Percentiles rank a stretch among this genome's conserved stretches.
These are phyloP conservation scores for Magnolia sinica DNA, from an alignment of 164 flowering plant species.

Conservation along the genomic window DNA sequence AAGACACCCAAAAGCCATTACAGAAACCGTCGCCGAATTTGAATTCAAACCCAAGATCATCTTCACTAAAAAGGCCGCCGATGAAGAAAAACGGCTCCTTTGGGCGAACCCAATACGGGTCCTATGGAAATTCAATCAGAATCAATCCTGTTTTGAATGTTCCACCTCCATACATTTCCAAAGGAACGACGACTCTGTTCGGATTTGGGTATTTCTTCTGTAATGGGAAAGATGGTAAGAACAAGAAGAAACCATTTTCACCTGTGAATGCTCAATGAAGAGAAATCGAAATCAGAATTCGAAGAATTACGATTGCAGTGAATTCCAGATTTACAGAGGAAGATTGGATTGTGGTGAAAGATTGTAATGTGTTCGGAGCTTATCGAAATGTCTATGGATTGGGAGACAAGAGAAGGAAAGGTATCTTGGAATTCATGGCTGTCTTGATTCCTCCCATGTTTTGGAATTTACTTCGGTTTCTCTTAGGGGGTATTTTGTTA, in stretches of 20 bases:
- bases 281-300: not conserved
- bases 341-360: not conserved
- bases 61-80: conserved; percentile 23
- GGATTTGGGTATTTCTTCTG: conserved; percentile 69
- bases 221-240: conserved; percentile 57
- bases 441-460: conserved; percentile 6
- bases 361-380: not conserved
- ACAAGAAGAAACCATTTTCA: conserved; percentile 10
- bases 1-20: conserved; percentile 33
- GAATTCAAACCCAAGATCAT: not conserved
- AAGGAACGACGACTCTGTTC: conserved; percentile 47
- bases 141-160: conserved; percentile 67
- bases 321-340: not conserved
- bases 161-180: conserved; percentile 61
- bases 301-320: not conserved
- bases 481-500: not conserved
- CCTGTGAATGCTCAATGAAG: not conserved
- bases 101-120: conserved; percentile 19
- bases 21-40: conserved; percentile 12
- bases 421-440: conserved; percentile 7
- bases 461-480: not conserved
- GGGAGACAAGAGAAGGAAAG: conserved; percentile 6
- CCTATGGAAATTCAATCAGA: conserved; percentile 41
- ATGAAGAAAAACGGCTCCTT: conserved; percentile 26
- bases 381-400: not conserved